Base-by-base conservation (phyloP, 1,284 basidiomycete genomes). In the Boletus semigastroideus region DNA sequence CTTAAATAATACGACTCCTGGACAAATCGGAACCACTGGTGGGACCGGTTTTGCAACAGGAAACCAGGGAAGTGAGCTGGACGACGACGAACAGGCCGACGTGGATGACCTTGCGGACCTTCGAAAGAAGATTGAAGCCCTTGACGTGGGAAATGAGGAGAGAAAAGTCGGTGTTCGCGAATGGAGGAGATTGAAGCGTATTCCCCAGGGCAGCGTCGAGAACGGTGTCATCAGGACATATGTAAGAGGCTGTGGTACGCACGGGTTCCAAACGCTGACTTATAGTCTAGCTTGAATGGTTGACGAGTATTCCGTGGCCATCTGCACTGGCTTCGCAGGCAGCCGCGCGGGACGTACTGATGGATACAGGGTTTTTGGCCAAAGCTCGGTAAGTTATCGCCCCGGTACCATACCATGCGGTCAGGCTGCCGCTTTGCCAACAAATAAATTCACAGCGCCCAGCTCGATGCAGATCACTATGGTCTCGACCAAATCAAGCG, bases 401-500 rank as follows among this genome's bases (percentile, higher is more conserved):
- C 25, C 25, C 25, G 16, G 39, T 16, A 1, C 20, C 8, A 34
- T 11, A 14, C 13, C 12, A 10, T 42, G 8, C 17, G 16, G 2
- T 31, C 1, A 22, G 25, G n/a, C 22, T 28, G 11, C 16, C 19
- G 9, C 9, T 20, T 49, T 42, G 3, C 51, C 62, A 12, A 67
- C 19, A 1, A 28, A 33, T 37, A 6, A 1, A 17, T 25, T 20
- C 17, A 8, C 44, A 68, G 84, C 17, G 74, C 75, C 16, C 92
- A 94, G 57, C 81, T 95, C 7, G 92, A 95, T 59, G 78, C 84
- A 38, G 93, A 95, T 57, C 92, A 95, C 69, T 95, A 86, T 60
- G 93, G 93, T 2, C 76, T 95, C 11, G 90, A 92, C 59, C 92
- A 92, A 69, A 85, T 95, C 69, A 95, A 96, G 78, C 89, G 91